Evolutionary conservation across 176 grass and related monocot genomes (phyloP).

Genomic region (Otatea glauca): DNA sequence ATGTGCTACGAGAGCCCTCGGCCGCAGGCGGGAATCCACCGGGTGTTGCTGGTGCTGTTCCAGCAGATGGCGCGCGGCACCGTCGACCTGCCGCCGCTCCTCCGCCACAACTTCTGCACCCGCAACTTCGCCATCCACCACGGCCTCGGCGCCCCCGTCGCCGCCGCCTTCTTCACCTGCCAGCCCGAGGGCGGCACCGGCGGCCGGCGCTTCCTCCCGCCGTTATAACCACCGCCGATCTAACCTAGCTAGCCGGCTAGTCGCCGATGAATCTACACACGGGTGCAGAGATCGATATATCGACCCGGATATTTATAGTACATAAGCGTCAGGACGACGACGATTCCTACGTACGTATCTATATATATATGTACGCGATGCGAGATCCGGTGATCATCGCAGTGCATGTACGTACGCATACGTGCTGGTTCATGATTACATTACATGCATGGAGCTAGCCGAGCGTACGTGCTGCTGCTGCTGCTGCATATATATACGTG

Average conservation of each 20-base stretch:
- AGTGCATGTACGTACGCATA: too few relatives aligned
- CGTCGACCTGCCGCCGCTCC: constrained; percentile 27
- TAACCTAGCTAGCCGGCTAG: not conserved
- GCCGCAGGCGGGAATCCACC: constrained; percentile 58
- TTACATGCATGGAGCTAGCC: too few relatives aligned
- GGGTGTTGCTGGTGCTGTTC: constrained; percentile 58
- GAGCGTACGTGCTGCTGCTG: too few relatives aligned
- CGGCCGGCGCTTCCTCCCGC: constrained; percentile 34
- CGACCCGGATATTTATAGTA: too few relatives aligned
- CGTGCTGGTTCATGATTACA: too few relatives aligned
- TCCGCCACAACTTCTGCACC: constrained; percentile 60
- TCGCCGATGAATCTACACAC: not conserved
- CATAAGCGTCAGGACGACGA: too few relatives aligned
- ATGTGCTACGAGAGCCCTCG: constrained; percentile 58
- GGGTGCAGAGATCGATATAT: too few relatives aligned
- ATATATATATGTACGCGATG: too few relatives aligned
- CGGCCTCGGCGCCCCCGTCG: constrained; percentile 45
- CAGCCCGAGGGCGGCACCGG: constrained; percentile 58
- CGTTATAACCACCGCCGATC: not conserved
- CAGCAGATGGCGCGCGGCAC: constrained; percentile 38
- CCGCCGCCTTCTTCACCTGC: constrained; percentile 61
- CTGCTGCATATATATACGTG: too few relatives aligned
- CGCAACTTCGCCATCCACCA: constrained; percentile 45
- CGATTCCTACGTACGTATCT: not conserved
- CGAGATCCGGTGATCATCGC: too few relatives aligned